Evolutionary conservation across 208 protist species (phyloP), one percentile per base, ranked within the genome.

Genomic region (Trypanosoma scelopori): DNA sequence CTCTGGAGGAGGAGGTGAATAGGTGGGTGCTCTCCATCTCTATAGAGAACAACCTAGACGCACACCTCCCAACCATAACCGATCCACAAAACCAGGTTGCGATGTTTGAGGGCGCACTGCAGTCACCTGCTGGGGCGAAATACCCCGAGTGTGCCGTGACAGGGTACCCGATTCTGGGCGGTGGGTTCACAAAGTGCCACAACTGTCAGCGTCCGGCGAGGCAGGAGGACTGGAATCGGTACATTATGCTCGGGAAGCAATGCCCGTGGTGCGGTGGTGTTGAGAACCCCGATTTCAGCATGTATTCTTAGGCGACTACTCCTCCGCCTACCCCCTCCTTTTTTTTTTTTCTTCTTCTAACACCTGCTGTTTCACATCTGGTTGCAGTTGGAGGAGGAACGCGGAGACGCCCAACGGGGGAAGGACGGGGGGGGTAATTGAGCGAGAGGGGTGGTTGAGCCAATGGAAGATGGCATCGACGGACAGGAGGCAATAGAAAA

Each of bases 141-240:
- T 94, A 84, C 74, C 84, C 89, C 5, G 74, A 88, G 55, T 98
- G 95, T 56, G 89, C 92, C 13, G 82, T 97, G 23, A 95, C 87
- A 9, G 94, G 94, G 13, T 97, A 96, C 67, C 91, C 92, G 5
- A 80, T 97, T 49, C 53, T 95, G 3, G 74, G 74, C 32, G 84
- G 76, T 18, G 85, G 77, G 1, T 52, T 96, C 3, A 81, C 86
- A 23, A 69, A 73, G 46, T 97, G 92, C 53, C 55, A 59, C 9
- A 66, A 67, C 18, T 97, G 92, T 74, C 81, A 94, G 48, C 91
- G 86, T 0, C 47, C 82, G 20, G 93, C 95, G 6, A 87, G 84
- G 64, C 88, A 94, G 75, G 91, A 85, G 12, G 92, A 97, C 74
- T 98, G 95, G 95, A 97, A 94, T 64, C 79, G 81, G 63, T 92